phyloP scores from a whole-genome alignment of 345 rosid genomes.

The Heritiera littoralis region DNA sequence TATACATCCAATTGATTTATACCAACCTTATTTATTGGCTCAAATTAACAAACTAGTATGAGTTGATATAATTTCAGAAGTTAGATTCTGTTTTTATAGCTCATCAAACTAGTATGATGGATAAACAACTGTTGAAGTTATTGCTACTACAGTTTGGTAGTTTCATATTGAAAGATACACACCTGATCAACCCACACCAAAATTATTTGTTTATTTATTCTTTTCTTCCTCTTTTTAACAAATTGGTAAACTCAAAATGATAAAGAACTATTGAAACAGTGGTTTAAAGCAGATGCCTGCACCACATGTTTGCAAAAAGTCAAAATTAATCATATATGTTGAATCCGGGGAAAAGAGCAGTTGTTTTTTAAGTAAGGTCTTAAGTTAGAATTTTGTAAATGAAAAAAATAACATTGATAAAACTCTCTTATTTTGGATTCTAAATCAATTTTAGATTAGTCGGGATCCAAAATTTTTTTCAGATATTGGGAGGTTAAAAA shows the following conservation, averaged over 20 bases:
- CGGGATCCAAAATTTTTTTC: no score
- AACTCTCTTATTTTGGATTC: no score
- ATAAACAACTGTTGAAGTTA: constrained; percentile 4
- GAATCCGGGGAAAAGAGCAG: no score
- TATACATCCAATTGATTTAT: background rate
- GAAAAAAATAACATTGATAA: no score
- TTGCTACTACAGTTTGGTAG: background rate
- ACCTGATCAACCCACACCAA: background rate
- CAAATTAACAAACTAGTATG: background rate
- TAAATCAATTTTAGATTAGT: no score
- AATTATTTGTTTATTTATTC: background rate
- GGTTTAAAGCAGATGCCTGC: background rate
- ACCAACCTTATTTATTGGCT: background rate
- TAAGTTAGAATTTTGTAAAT: no score
- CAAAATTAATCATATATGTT: background rate
- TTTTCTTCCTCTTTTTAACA: background rate
- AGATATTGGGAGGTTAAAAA: no score
- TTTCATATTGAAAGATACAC: background rate
- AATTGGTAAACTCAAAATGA: background rate
- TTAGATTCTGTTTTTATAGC: background rate
- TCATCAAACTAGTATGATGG: constrained; percentile 13
- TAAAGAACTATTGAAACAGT: background rate
- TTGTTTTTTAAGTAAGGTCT: no score
- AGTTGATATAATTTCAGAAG: constrained; percentile 1
- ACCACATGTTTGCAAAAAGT: background rate